Evolutionary conservation across 108 stramenopile species (phyloP), one percentile per base, ranked within the genome.

Genomic region (Conticribra guillardii): DNA sequence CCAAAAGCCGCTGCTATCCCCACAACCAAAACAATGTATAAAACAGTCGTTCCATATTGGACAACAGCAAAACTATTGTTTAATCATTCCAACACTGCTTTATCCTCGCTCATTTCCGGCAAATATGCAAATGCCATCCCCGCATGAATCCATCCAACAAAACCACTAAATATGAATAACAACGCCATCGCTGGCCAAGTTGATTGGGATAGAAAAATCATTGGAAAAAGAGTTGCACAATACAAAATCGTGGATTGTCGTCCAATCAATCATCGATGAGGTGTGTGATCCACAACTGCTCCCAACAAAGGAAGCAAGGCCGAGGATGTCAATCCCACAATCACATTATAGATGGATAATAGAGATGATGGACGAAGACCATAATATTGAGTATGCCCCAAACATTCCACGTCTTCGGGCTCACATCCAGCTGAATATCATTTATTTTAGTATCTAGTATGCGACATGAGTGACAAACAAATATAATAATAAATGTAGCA

Each of bases 251-350:
- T 81, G 18, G 73, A 52, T 27, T 74, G 58, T 34, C 78, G 73
- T 26, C 83, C 90, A 17, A 88, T 48, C 44, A 75, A 24, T 41
- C 74, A 52, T 62, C 92, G 74, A 51, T 84, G 64, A 9, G 61
- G 46, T 11, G 92, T 90, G 69, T 90, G 85, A 67, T 93, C 92
- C 14, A 93, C 74, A 46, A 93, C 69, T 22, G 92, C 86, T 2
- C 92, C 92, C 24, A 89, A 67, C 51, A 89, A 52, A 0, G 91
- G 91, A 70, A 90, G 73, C 21, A 76, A 46, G 2, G 65, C 49
- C 2, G 88, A 75, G 2, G 82, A 74, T 16, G 73, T 49, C 0
- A 90, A 54, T 1, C 89, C 88, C n/a, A 87, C 74, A 46, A 93
- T 67, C 44, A 81, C 73, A n/a, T 82, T 72, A 66, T 87, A 86